Base-by-base conservation (phyloP, 2,329 filamentous ascomycete genomes). In the Clarireedia sp. region DNA sequence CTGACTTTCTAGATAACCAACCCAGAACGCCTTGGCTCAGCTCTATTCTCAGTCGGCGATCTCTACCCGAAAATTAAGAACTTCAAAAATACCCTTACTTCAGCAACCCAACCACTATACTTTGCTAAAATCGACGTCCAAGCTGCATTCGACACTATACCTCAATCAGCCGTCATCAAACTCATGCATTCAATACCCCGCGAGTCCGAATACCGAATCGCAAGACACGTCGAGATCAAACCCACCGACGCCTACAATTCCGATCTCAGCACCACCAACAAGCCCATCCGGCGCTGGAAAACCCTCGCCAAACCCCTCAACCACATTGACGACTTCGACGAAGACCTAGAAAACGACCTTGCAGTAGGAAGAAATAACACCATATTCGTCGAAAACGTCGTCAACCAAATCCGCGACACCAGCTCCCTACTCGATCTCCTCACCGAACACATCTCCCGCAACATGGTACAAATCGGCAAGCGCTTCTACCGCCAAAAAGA, bases 101-200 rank as follows among this genome's bases (percentile, higher is more conserved):
- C 70, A 1, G 59, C 61, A 0, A 63, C 71, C 0, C 64, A 67
- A 8, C 75, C 70, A 4, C 71, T 96, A 1, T 97, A 88, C 70
- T 95, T 97, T 71, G 91, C 85, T 58, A 99, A 99, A 68, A 76
- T 95, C 12, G 94, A 99, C 66, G 91, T 99, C 19, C 82, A 89
- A 67, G 83, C 89, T 2, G 95, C 92, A 63, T 99, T 96, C 68
- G 94, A 99, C 70, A 96, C 88, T 0, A 96, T 99, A 45, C 94
- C 94, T 0, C 94, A 97, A 68, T 72, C 79, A 24, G 81, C 82
- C 1, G 75, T 97, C 17, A 67, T 96, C 36, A 68, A 75, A 23
- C 74, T 97, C 24, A 79, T 95, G 60, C 70, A 60, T 56, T 83
- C 67, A 51, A 82, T 79, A 60, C 81, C 70, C 60, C 73, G 72